Conservation (phyloP, 2,329 filamentous ascomycete genomes). For the Neobulgaria alba region DNA sequence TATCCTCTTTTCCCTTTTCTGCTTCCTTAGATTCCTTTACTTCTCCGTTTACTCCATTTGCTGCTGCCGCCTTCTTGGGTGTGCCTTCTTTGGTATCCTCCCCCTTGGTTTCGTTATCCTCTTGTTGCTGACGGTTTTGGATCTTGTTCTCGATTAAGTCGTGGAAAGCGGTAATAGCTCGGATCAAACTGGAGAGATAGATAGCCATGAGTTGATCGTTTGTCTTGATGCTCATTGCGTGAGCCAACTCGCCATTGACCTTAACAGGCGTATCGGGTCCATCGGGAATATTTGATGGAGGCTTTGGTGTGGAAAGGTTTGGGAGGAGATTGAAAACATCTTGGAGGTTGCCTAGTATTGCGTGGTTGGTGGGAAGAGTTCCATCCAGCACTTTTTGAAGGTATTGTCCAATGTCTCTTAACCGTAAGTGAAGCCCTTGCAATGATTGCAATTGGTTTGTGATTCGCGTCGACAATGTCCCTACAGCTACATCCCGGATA, state of each 20-base stretch:
- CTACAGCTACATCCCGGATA: slow-evolving; percentile 95
- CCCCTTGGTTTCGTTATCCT: slow-evolving; percentile 83
- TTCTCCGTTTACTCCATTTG: slow-evolving; percentile 45
- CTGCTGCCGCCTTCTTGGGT: slow-evolving; percentile 48
- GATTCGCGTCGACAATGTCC: slow-evolving; percentile 91
- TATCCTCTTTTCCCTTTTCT: slow-evolving; percentile 46
- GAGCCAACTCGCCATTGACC: slow-evolving; percentile 77
- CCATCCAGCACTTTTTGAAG: slow-evolving; percentile 92
- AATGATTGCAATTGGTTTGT: slow-evolving; percentile 96
- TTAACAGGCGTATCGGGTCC: slow-evolving; percentile 34
- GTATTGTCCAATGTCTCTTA: slow-evolving; percentile 92
- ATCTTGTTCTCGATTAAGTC: slow-evolving; percentile 99
- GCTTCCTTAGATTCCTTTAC: slow-evolving; percentile 40
- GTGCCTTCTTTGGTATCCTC: slow-evolving; percentile 49
- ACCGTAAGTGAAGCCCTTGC: slow-evolving; percentile 86
- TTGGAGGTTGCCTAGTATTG: slow-evolving; percentile 95
- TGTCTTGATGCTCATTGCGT: slow-evolving; percentile 97
- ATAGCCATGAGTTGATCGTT: slow-evolving; percentile 99
- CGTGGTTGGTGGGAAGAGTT: slow-evolving; percentile 91
- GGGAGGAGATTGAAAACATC: slow-evolving; percentile 98
- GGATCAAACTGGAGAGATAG: slow-evolving; percentile 92
- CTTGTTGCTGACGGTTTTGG: slow-evolving; percentile 93
- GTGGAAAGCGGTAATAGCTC: slow-evolving; percentile 97
- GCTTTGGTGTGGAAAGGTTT: slow-evolving; percentile 79
- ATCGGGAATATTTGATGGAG: slow-evolving; percentile 45